These are phyloP conservation scores for Thamnidium elegans DNA, from an alignment of 192 early-diverging fungal species.

Conservation along the genomic window DNA sequence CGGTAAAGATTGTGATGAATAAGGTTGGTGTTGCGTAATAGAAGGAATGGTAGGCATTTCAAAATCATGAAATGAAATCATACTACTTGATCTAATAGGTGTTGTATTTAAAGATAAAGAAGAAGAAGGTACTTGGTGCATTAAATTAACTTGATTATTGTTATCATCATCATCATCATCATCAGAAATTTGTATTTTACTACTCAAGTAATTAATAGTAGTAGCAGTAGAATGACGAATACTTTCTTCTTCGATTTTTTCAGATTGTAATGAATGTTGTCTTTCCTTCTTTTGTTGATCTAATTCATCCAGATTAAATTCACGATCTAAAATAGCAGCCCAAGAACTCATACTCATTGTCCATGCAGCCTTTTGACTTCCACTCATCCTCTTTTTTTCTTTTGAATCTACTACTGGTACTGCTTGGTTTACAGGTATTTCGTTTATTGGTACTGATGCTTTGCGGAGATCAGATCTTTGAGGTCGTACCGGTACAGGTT, in stretches of 20 bases:
- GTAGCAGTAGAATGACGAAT: neutral
- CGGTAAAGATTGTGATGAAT: neutral
- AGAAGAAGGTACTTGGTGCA: too few species aligned
- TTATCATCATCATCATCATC: neutral
- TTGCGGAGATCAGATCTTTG: neutral
- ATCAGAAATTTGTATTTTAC: neutral
- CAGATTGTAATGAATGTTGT: neutral
- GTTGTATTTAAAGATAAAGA: too few species aligned
- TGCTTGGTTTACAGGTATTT: neutral
- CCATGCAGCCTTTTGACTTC: conserved; percentile 32
- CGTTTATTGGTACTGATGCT: neutral
- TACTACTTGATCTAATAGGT: too few species aligned
- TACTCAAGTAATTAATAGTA: neutral
- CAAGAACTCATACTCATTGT: conserved; percentile 18
- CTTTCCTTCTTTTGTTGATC: conserved; percentile 8
- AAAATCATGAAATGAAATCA: too few species aligned
- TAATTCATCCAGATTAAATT: conserved; percentile 23
- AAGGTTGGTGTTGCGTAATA: neutral
- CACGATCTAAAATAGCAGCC: conserved; percentile 20
- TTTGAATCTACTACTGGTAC: neutral
- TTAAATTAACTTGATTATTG: too few species aligned
- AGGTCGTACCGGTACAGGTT: neutral
- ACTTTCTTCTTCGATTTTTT: neutral
- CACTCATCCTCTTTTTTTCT: conserved; percentile 19
- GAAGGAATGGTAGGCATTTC: neutral